A percentile compares a stretch with the other conserved stretches of the same genome.
phyloP scores from a whole-genome alignment of 176 grass and related monocot species.

The Typha latifolia region DNA sequence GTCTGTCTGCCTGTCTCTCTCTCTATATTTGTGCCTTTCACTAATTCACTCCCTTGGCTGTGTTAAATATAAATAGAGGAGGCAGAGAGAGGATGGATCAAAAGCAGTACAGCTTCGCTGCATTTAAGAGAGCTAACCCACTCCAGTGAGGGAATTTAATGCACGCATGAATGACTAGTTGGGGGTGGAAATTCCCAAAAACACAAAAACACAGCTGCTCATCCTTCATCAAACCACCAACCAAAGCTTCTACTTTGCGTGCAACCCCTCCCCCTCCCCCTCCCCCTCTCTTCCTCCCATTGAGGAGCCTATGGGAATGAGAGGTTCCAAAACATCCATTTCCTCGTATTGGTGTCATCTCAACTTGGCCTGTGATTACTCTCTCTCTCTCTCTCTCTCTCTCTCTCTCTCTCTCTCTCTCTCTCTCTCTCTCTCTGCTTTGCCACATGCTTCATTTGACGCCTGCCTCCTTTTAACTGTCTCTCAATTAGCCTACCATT shows the following conservation, averaged over 20 bases:
- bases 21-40: neutral
- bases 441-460: neutral
- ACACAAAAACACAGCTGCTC: neutral
- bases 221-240: constrained; percentile 1
- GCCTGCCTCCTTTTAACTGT: neutral
- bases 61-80: neutral
- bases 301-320: neutral
- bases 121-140: constrained; percentile 2
- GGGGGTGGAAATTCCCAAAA: neutral
- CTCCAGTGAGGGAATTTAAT: neutral
- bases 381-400: constrained; percentile 7
- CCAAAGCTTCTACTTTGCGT: neutral
- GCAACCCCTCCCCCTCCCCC: neutral
- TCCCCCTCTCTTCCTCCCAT: neutral
- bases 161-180: neutral
- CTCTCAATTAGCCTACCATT: neutral
- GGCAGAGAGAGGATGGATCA: neutral
- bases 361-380: neutral
- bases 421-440: neutral
- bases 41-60: neutral
- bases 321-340: too few species aligned
- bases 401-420: constrained; percentile 1
- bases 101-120: neutral
- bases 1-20: neutral
- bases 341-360: too few species aligned